Base-by-base conservation (phyloP, 108 stramenopile genomes). In the Ochromonas danica region DNA sequence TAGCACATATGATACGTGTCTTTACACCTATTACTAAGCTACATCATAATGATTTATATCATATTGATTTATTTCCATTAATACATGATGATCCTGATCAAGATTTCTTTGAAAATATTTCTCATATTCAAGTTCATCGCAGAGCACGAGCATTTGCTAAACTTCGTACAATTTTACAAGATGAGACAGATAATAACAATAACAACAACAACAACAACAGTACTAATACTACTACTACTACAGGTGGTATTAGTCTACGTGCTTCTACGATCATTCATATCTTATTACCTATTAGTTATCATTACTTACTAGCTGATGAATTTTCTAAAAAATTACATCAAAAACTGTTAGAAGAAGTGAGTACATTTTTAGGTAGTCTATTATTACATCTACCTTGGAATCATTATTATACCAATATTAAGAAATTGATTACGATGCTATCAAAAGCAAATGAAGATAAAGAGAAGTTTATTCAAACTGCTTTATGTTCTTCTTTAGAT, bases 91-190 rank as follows among this genome's bases (percentile, higher is more conserved):
- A 87, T 42, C 75, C 83, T 17, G 84, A 98, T 61, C 84, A 94
- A 30, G 95, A 97, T 83, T 96, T 98, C 77, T 97, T 98, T 84
- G 79, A 91, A 35, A 95, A 94, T 79, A 80, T 94, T 1, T 92
- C 92, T 22, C 97, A 98, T 85, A 92, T 98, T 10, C 97, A 98
- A 81, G 82, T 94, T 39, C 97, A 98, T 85, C 91, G 97, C 39
- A 89, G 96, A 74, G 85, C 87, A 0, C 80, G 93, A 39, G 95
- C 94, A 39, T 84, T 98, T 30, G 83, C 84, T 33, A 71, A 92
- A 45, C 83, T 94, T n/a, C 82, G 91, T 33, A 92, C 89, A 77
- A 61, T 80, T 6, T 41, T 75, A 22, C 22, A 6, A 22, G 22
- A 51, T 51, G 45, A 51, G 22, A 51, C 14, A 14, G 45, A 51